Evolutionary conservation across 176 grass and related monocot species (phyloP).

Genomic region (Bothriochloa decipiens): DNA sequence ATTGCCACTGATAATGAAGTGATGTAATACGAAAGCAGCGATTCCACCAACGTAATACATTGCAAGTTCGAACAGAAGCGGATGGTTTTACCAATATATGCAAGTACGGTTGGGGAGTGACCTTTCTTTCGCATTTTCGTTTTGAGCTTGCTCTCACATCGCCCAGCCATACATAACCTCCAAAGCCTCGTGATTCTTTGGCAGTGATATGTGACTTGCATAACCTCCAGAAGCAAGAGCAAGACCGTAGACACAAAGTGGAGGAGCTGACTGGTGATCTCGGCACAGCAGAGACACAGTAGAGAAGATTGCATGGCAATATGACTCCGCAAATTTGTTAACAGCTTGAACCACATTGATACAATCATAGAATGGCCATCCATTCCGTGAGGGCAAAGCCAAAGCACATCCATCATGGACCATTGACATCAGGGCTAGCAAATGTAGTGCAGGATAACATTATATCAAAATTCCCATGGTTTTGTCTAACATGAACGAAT

Average conservation of each 20-base stretch:
- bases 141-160: background rate
- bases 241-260: background rate
- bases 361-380: background rate
- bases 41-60: too few species aligned
- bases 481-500: background rate
- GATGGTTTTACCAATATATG: too few species aligned
- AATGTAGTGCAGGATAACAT: background rate
- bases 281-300: background rate
- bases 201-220: background rate
- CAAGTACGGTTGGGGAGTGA: too few species aligned
- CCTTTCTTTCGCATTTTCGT: too few species aligned
- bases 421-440: background rate
- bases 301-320: background rate
- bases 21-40: too few species aligned
- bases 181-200: background rate
- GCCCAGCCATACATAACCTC: background rate
- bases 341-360: background rate
- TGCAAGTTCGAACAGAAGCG: too few species aligned
- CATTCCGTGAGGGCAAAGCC: background rate
- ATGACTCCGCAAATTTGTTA: background rate
- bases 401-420: background rate
- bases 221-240: background rate
- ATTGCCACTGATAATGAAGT: too few species aligned
- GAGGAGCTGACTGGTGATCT: too few species aligned
- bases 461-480: slow-evolving; percentile 31